These are phyloP conservation scores for Blastocystis sp. DNA, from an alignment of 352 stramenopile genomes.

Conservation along the genomic window DNA sequence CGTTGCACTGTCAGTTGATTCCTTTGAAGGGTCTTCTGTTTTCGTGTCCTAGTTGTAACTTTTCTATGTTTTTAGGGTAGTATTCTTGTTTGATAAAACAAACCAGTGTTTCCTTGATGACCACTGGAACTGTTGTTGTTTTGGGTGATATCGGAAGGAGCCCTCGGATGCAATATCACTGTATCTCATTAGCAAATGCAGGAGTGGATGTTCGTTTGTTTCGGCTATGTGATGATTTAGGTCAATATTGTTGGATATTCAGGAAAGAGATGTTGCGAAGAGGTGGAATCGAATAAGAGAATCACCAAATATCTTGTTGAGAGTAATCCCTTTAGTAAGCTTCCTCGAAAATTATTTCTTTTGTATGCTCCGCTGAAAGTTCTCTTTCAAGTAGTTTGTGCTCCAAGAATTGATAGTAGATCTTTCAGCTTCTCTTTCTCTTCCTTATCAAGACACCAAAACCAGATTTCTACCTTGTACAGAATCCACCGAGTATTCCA, in stretches of 20 bases:
- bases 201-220: slow-evolving; percentile 54
- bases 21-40: background rate
- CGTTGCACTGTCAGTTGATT: background rate
- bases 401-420: slow-evolving; percentile 63
- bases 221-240: background rate
- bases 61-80: background rate
- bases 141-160: slow-evolving; percentile 87
- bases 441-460: slow-evolving; percentile 72
- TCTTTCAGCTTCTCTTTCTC: slow-evolving; percentile 76
- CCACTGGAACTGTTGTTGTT: slow-evolving; percentile 75
- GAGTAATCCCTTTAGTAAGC: slow-evolving; percentile 65
- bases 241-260: slow-evolving; percentile 81
- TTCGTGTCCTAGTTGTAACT: slow-evolving; percentile 15
- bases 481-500: slow-evolving; percentile 94
- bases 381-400: slow-evolving; percentile 64
- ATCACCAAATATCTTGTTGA: slow-evolving; percentile 63
- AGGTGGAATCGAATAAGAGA: slow-evolving; percentile 64
- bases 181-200: slow-evolving; percentile 80
- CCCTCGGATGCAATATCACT: slow-evolving; percentile 98
- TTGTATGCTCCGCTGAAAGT: slow-evolving; percentile 78
- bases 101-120: slow-evolving; percentile 27
- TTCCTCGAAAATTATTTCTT: slow-evolving; percentile 71
- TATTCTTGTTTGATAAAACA: background rate
- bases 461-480: slow-evolving; percentile 85
- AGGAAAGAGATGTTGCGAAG: slow-evolving; percentile 77